These are phyloP conservation scores for Chrysoporthe austroafricana DNA, from an alignment of 2,329 filamentous ascomycete genomes.

Conservation along the genomic window DNA sequence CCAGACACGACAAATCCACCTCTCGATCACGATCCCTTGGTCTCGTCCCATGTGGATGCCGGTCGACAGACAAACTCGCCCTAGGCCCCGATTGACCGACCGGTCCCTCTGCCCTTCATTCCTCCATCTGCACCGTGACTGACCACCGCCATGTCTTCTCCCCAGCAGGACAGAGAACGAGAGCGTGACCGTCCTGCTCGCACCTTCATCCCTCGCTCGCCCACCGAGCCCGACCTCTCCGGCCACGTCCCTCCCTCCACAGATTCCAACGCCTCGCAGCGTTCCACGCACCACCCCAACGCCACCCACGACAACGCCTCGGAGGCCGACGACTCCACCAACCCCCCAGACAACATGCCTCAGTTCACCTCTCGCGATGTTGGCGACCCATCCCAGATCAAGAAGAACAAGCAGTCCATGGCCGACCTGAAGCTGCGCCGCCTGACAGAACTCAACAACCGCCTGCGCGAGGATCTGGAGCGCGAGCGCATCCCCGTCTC, in stretches of 20 bases:
- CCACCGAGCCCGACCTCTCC: constrained; percentile 23
- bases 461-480: constrained; percentile 93
- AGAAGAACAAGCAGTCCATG: constrained; percentile 99
- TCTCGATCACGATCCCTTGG: neutral
- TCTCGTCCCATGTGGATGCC: neutral
- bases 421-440: constrained; percentile 96
- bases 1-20: neutral
- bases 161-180: constrained; percentile 23
- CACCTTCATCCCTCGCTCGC: constrained; percentile 20
- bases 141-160: constrained; percentile 24
- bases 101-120: constrained; percentile 7
- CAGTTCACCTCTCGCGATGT: constrained; percentile 70
- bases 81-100: constrained; percentile 2
- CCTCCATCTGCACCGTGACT: constrained; percentile 14
- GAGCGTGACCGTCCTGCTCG: constrained; percentile 16
- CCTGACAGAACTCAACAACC: constrained; percentile 94
- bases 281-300: constrained; percentile 29
- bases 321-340: constrained; percentile 31
- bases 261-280: constrained; percentile 24
- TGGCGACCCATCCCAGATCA: constrained; percentile 69
- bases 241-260: constrained; percentile 19
- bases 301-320: constrained; percentile 37
- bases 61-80: neutral
- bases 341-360: constrained; percentile 55
- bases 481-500: constrained; percentile 94